Evolutionary conservation across 495 filamentous ascomycete species (phyloP), one percentile per base, ranked within the genome.

Genomic region (Penicillium diatomitis): DNA sequence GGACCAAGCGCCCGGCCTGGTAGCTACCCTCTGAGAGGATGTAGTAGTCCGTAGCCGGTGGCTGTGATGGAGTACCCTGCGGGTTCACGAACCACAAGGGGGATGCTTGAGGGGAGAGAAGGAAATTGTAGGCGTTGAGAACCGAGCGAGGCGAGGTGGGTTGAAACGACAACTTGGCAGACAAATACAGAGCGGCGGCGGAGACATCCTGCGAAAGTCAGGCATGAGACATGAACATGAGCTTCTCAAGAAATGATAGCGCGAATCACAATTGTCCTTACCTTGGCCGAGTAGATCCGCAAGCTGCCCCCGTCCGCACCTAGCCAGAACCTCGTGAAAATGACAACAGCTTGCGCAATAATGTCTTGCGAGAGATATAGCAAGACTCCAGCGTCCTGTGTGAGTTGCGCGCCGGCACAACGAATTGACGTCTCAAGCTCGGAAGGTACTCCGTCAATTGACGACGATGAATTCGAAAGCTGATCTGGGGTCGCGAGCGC

Each of bases 241-340:
- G 32, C 33, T 32, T 44, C 27, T 10, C 32, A 38, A 45, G 28
- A 49, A 33, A 4, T 4, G 3, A 30, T 32, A 9, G 12, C 44
- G 30, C 27, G 8, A n/a, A 20, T 20, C 20, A 20, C 20, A 20
- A 2, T 20, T 20, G 20, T 33, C 29, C 47, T 32, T 52, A 84
- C 82, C 69, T 78, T 76, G 20, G 71, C 72, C 5, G 74, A 72
- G 60, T 79, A 72, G 27, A 81, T 74, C 2, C 67, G 65, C 35
- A 84, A 64, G 57, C 82, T 85, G 3, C 80, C 81, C 8, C 80
- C 81, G 41, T 84, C 82, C 1, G 76, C 58, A 1, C 82, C 81
- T 4, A 90, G 68, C 81, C 87, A 96, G 71, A 90, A 95, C 4
- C 92, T 76, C n/a, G 83, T 85, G 31, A 95, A 80, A 0, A 92